Conservation (phyloP, 2,329 filamentous ascomycete species). For the Fusarium transvaalense region DNA sequence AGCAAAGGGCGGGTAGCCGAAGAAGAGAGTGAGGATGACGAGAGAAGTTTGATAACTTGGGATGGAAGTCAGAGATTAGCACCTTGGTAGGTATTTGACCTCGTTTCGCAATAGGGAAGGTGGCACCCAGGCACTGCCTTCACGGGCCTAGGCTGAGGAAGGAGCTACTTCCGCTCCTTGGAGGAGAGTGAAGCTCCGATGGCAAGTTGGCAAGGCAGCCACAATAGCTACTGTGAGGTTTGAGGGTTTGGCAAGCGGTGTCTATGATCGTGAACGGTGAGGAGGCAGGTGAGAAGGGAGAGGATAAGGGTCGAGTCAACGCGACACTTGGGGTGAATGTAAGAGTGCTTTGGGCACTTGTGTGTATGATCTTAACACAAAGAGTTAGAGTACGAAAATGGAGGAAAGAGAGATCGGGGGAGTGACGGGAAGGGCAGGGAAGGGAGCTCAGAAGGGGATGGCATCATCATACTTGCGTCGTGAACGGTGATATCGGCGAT, state of each 20-base stretch:
- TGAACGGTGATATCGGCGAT: not conserved
- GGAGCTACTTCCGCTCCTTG: slow-evolving; percentile 19
- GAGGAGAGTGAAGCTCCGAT: not conserved
- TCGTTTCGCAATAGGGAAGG: not conserved
- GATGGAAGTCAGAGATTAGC: not conserved
- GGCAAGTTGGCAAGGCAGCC: not conserved
- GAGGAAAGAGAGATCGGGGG: not conserved
- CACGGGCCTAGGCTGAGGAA: slow-evolving; percentile 6
- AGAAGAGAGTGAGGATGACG: slow-evolving; percentile 20
- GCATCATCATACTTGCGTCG: not conserved
- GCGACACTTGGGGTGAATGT: not conserved
- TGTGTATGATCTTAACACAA: not conserved
- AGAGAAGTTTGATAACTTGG: slow-evolving; percentile 4
- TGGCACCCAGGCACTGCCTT: not conserved
- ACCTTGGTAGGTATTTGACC: not conserved
- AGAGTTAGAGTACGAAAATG: not conserved
- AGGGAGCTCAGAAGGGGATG: not conserved
- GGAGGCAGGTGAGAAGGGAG: not conserved
- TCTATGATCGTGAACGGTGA: not conserved
- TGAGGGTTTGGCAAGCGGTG: not conserved
- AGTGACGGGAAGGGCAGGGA: not conserved
- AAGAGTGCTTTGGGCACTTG: not conserved
- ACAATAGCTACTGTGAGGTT: not conserved
- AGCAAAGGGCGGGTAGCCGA: slow-evolving; percentile 7
- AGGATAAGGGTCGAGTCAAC: not conserved